Evolutionary conservation across 495 filamentous ascomycete genomes (phyloP), one percentile per base, ranked within the genome.

Genomic region (Chaetomium tenue): DNA sequence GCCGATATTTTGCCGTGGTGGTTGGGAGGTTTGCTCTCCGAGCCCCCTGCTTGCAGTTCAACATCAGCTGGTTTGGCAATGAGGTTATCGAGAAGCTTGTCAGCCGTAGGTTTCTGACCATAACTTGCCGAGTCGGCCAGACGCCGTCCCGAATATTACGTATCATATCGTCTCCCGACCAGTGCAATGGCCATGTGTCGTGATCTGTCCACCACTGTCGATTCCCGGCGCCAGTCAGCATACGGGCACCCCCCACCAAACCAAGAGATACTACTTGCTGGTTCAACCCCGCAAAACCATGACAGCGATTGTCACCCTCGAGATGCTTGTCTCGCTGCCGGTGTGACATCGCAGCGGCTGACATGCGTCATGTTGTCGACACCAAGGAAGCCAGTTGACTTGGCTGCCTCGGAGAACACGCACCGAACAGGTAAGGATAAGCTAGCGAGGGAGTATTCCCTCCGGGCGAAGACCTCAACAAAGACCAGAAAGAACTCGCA

Each of bases 231-330:
- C 59, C 59, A 40, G 30, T 61, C 58, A 61, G 46, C 46, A 39
- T 61, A 51, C 25, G 5, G 46, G 25, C 47, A 37, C 58, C 46
- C 58, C 56, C 22, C 42, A 15, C 42, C 39, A 30, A 13, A 33
- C 57, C 44, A 25, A 40, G 12, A 5, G 0, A 4, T 16, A n/a
- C 26, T 33, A 33, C 12, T 53, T 42, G 28, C 42, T 53, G 33
- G 48, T n/a, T 40, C 46, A 30, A 40, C 59, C 59, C 59, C 59
- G 47, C 59, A 61, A 48, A 26, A 26, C 25, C 16, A 20, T 25
- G 20, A 42, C 23, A 22, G 40, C 26, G 5, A 5, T 12, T 26
- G 30, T 25, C 58, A 52, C 30, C 28, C 8, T 39, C 28, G 16
- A 39, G 46, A 50, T 50, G 46, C 46, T 23, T 40, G 58, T 16